Evolutionary conservation across 2,329 filamentous ascomycete species (phyloP), one percentile per base, ranked within the genome.

Genomic region (Xylaria sp.): DNA sequence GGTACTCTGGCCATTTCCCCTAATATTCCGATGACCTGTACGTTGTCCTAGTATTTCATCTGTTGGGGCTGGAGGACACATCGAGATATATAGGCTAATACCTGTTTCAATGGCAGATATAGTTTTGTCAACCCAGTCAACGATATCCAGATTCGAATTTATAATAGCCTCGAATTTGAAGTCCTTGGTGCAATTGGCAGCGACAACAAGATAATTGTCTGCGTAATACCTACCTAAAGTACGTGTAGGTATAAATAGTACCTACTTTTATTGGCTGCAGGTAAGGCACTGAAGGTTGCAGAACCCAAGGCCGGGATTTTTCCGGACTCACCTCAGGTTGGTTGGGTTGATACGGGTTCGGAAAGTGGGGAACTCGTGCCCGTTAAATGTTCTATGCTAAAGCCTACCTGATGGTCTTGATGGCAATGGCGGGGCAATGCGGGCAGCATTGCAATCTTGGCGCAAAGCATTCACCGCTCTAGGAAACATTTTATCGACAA

Each of bases 361-460:
- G 54, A 40, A 58, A 38, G 54, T 58, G 54, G 54, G 33, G 44
- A 42, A 26, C 44, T 48, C 33, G 4, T 20, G 9, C 48, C 46
- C 20, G 44, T 23, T 23, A 23, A 23, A 10, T 46, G n/a, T 10
- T 23, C n/a, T 40, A 40, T 6, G 13, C 38, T 40, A 40, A 40
- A 17, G 38, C 13, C 15, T 15, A 13, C n/a, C n/a, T n/a, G n/a
- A n/a, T 17, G 13, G 38, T n/a, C 13, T 5, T 20, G n/a, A 66
- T 67, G 67, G 67, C 67, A 64, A 66, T 67, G 67, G 67, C 67
- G 67, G 67, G 67, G 64, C 40, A 58, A 42, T 56, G 53, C 33
- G 53, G 53, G 53, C 67, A 67, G 28, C 42, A 26, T n/a, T 60
- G 66, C 63, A 66, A 66, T 69, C 66, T 59, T 62, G 64, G 57